Percentiles rank a stretch among this genome's conserved stretches.
Evolutionary conservation across 2,329 filamentous ascomycete genomes (phyloP).

Genomic region (Nemania sp.): DNA sequence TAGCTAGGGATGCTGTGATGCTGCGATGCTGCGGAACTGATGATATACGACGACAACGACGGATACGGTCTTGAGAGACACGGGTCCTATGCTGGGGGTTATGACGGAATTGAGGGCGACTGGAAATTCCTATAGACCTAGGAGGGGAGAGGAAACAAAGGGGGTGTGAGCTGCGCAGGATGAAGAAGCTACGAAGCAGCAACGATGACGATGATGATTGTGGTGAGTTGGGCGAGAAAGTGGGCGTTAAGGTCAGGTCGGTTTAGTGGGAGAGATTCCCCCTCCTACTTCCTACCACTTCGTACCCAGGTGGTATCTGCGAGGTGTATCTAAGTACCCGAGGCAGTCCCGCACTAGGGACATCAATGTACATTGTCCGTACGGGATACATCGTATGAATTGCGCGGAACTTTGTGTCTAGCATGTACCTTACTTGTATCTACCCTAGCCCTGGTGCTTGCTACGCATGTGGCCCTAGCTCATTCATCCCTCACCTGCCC

Average conservation of each 20-base stretch:
- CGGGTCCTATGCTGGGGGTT: neutral
- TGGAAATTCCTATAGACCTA: neutral
- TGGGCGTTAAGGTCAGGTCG: conserved; percentile 4
- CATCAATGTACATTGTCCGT: too few species aligned
- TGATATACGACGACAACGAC: conserved; percentile 11
- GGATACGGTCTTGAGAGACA: neutral
- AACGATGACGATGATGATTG: conserved; percentile 1
- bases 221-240: conserved; percentile 7
- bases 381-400: too few species aligned
- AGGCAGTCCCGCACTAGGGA: too few species aligned
- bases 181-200: conserved; percentile 18
- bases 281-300: too few species aligned
- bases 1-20: too few species aligned
- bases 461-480: conserved; percentile 1
- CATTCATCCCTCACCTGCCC: neutral
- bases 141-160: neutral
- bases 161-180: neutral
- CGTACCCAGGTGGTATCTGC: too few species aligned
- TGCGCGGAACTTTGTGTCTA: too few species aligned
- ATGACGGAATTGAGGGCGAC: neutral
- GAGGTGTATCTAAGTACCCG: too few species aligned
- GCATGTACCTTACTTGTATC: neutral
- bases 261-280: too few species aligned
- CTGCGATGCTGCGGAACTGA: neutral
- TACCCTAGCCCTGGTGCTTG: neutral